phyloP scores from a whole-genome alignment of 2,329 filamentous ascomycete species.

The Elsinoe perseae region DNA sequence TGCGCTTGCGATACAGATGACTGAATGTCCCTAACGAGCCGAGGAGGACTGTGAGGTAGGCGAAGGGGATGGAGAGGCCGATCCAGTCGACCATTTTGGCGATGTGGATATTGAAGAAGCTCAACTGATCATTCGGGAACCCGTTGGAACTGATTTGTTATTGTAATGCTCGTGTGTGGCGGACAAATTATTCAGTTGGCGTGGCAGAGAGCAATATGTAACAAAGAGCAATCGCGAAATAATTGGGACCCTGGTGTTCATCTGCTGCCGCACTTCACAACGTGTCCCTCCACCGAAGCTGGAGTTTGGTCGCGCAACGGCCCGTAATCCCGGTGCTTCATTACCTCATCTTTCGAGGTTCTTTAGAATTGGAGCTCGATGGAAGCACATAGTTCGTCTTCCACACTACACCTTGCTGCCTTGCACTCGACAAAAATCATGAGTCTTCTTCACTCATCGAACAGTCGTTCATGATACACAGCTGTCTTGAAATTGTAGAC shows the following conservation, averaged over 20 bases:
- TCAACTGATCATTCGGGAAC: too few relatives aligned
- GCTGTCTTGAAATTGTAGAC: neutral
- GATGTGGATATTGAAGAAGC: slow-evolving; percentile 17
- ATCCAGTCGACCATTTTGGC: slow-evolving; percentile 62
- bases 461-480: neutral
- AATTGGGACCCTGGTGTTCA: slow-evolving; percentile 6
- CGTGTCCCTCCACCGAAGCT: slow-evolving; percentile 9
- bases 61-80: slow-evolving; percentile 76
- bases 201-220: neutral
- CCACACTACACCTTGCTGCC: neutral
- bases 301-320: neutral
- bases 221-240: neutral
- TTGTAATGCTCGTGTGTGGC: neutral
- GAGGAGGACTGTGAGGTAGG: slow-evolving; percentile 80
- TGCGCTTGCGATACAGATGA: slow-evolving; percentile 84
- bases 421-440: neutral
- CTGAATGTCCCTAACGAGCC: slow-evolving; percentile 89
- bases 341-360: slow-evolving; percentile 7
- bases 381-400: neutral
- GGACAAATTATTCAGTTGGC: neutral
- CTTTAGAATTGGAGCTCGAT: neutral
- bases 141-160: too few relatives aligned
- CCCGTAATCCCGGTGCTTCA: neutral
- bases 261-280: slow-evolving; percentile 4
- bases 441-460: neutral